Percentiles rank a stretch among this genome's conserved stretches.
These are phyloP conservation scores for Ramalina peruviana DNA, from an alignment of 495 filamentous ascomycete genomes.

Conservation along the genomic window DNA sequence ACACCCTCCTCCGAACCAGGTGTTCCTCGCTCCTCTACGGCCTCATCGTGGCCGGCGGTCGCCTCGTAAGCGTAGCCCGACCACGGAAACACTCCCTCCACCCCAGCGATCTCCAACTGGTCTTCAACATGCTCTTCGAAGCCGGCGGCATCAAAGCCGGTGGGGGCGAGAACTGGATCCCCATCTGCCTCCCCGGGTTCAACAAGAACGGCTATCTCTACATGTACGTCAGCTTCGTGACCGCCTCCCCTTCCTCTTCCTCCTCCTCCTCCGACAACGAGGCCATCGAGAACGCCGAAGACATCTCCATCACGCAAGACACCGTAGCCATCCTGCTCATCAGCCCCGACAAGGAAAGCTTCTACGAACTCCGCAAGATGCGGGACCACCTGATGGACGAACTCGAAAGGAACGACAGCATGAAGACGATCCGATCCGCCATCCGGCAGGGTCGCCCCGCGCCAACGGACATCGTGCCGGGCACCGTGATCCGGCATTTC, in stretches of 20 bases:
- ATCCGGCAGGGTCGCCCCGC: slow-evolving; percentile 55
- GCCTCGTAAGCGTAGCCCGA: slow-evolving; percentile 83
- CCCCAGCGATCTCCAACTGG: slow-evolving; percentile 85
- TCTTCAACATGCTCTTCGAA: slow-evolving; percentile 99
- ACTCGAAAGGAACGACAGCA: slow-evolving; percentile 60
- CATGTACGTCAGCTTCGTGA: slow-evolving; percentile 95
- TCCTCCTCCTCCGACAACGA: slow-evolving; percentile 17
- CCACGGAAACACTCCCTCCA: slow-evolving; percentile 93
- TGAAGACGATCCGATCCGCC: slow-evolving; percentile 60
- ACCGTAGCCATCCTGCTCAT: slow-evolving; percentile 87
- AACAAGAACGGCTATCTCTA: slow-evolving; percentile 96
- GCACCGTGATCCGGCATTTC: slow-evolving; percentile 73
- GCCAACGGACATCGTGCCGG: slow-evolving; percentile 62
- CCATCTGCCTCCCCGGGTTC: slow-evolving; percentile 89
- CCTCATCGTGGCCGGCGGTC: slow-evolving; percentile 83
- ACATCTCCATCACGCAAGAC: slow-evolving; percentile 40
- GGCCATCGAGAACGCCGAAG: slow-evolving; percentile 20
- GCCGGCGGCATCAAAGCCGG: slow-evolving; percentile 75
- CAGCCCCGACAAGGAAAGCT: slow-evolving; percentile 80
- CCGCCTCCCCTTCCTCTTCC: slow-evolving; percentile 17
- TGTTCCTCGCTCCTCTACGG: slow-evolving; percentile 75
- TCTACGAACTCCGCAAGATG: slow-evolving; percentile 81
- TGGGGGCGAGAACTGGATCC: slow-evolving; percentile 95
- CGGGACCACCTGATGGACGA: slow-evolving; percentile 34
- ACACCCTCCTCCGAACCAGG: slow-evolving; percentile 64